A percentile compares a stretch with the other conserved stretches of the same genome.
Evolutionary conservation across 257 asterid species (phyloP).

Genomic region (Voacanga thouarsii): DNA sequence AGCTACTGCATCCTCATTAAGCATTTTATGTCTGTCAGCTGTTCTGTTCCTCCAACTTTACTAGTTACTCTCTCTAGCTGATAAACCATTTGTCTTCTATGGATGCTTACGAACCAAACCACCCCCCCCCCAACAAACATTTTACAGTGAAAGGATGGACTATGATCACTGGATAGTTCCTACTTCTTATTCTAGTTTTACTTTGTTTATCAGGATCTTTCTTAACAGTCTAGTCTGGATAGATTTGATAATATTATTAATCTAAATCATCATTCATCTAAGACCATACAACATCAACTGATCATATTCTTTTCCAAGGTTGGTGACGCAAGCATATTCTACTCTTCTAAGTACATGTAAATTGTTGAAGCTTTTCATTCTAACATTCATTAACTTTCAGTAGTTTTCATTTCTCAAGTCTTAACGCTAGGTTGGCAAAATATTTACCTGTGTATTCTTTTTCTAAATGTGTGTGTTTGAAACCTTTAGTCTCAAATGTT

Average conservation of each 20-base stretch:
- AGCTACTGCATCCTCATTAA: background rate
- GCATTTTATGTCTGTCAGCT: background rate
- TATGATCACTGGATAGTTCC: no score
- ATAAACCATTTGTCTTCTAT: background rate
- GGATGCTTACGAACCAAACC: no score
- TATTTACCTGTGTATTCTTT: background rate
- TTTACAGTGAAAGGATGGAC: background rate
- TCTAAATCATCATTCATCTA: background rate
- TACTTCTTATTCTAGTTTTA: background rate
- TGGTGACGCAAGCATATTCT: background rate
- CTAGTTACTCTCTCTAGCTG: conserved; percentile 1
- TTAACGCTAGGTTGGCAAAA: background rate
- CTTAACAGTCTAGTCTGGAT: background rate
- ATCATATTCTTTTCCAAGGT: background rate
- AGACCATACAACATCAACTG: background rate
- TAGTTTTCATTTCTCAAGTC: background rate
- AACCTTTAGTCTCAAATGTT: background rate
- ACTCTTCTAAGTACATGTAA: background rate
- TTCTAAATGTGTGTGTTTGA: background rate
- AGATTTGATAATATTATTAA: background rate
- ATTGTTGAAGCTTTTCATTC: background rate
- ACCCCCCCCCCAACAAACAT: no score
- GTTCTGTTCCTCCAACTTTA: background rate
- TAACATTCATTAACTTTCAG: background rate
- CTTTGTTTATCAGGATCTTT: background rate